Evolutionary conservation across 139 green algal genomes (phyloP), one percentile per base, ranked within the genome.

Genomic region (Closterium sp.): DNA sequence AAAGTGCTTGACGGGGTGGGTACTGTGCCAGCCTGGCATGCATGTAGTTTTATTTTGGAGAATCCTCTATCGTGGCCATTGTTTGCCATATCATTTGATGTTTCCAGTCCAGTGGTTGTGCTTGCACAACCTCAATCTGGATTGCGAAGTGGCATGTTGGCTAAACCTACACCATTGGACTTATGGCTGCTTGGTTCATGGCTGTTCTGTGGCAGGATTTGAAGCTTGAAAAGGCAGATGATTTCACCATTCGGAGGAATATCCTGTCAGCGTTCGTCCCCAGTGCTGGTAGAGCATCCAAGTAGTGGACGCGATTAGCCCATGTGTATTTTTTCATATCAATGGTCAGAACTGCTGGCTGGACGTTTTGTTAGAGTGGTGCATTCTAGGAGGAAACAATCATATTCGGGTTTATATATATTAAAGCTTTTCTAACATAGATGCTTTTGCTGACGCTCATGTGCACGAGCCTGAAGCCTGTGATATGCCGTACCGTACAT

Each of bases 1-100:
- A 73, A 92, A 27, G 93, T 94, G 79, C 45, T 94, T 22, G 24
- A 32, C 62, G 91, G 91, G 87, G 91, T 92, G 42, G 42, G 90
- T 9, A 31, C 9, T 62, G n/a, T 62, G n/a, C 88, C 87, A 34
- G 24, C 28, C 3, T 88, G 22, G 29, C 17, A 62, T 85, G 22
- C 28, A 28, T 29, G 10, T 30, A 24, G n/a, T 90, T 31, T 29
- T 10, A 50, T 50, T 50, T 7, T 50, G 13, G 13, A 50, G 38
- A 7, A 50, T 9, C 13, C 38, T 50, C 38, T 50, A 9, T 50
- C 38, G 13, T 50, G 38, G 38, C 5, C 38, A 50, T 90, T 34
- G 11, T 10, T 90, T 90, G 22, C 21, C 45, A 13, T n/a, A 85
- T 34, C 31, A 13, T 30, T 89, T 89, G 19, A 17, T 89, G 31